Evolutionary conservation across 2,329 filamentous ascomycete genomes (phyloP), one percentile per base, ranked within the genome.

Genomic region (Microdochium bolleyi): DNA sequence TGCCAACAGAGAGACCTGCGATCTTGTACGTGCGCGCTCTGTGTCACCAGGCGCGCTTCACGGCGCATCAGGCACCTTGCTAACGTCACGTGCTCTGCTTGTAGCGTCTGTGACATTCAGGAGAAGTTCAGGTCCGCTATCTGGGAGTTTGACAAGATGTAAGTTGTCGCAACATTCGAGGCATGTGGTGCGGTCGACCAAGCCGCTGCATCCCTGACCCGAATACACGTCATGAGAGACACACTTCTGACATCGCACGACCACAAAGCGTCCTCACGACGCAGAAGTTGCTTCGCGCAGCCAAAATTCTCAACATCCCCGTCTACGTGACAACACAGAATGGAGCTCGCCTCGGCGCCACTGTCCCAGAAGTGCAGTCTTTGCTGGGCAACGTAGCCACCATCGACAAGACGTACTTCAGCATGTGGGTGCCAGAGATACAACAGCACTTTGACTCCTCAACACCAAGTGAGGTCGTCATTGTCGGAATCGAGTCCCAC

Each of bases 401-500:
- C 62, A 73, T 82, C 60, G 92, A 97, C 77, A 97, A 97, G 74
- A 92, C 89, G 4, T 78, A 81, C 50, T 97, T 97, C 76, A 89
- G 84, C 65, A 97, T 97, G 92, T 79, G 83, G 67, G 83, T 87
- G 2, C 87, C 89, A 0, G 76, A 85, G 38, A 73, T 96, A 46
- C 72, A 76, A 24, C 60, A 70, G 3, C 63, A 1, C 61, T 46
- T 46, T 46, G 41, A 46, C 19, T 46, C 41, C 7, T 21, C 16
- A 21, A 22, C 69, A 1, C 65, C 64, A 1, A 72, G 80, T 22
- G 79, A 85, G 61, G 79, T 90, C 51, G 86, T 89, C 52, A 83
- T 97, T 57, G 86, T 96, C 16, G 92, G 92, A 37, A 96, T 97
- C 65, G 92, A 97, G 72, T 82, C 83, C 41, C 92, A 97, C 71